Base-by-base conservation (phyloP, 306 rosid species). In the Vigna angularis region DNA sequence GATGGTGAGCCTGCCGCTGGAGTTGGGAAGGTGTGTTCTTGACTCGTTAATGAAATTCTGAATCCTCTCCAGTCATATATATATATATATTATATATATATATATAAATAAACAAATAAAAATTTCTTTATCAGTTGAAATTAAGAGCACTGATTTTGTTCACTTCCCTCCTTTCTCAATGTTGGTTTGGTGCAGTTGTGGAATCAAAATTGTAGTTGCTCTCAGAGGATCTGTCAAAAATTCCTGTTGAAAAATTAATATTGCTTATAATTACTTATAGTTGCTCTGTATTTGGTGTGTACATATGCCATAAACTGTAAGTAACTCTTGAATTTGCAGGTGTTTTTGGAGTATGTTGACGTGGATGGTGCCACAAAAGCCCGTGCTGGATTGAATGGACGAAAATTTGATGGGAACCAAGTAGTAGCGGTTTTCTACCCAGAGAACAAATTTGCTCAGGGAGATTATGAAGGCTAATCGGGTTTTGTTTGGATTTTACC, bases 311-410 rank as follows among this genome's bases (percentile, higher is more conserved):
- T 50, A 36, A 68, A 69, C 30, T 16, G 30, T 66, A 53, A 53
- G 24, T 3, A 55, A 65, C 72, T 10, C 15, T 16, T 56, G 11
- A 15, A 16, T 66, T 48, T 52, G 47, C 77, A 95, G 99, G 99
- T 95, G 70, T 95, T 93, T 87, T 80, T 95, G 86, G 98, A 95
- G 91, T 95, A 95, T 69, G 93, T 76, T 4, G 99, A 95, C 76
- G 67, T 83, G 1, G 98, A 95, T 22, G 90, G 98, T 24, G 86
- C 99, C 50, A 75, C 93, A 5, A 96, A 96, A 83, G 99, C 98
- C 24, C 93, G 94, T 5, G 51, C 90, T 5, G 99, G 97, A 47
- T 68, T 95, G 88, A 90, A 95, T 85, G 98, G 96, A 24, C 81
- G 99, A 24, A 93, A 90, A 58, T 96, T 95, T 74, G 99, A 90